Conservation (phyloP, 1,284 basidiomycete species). For the Trichosporon faecale region DNA sequence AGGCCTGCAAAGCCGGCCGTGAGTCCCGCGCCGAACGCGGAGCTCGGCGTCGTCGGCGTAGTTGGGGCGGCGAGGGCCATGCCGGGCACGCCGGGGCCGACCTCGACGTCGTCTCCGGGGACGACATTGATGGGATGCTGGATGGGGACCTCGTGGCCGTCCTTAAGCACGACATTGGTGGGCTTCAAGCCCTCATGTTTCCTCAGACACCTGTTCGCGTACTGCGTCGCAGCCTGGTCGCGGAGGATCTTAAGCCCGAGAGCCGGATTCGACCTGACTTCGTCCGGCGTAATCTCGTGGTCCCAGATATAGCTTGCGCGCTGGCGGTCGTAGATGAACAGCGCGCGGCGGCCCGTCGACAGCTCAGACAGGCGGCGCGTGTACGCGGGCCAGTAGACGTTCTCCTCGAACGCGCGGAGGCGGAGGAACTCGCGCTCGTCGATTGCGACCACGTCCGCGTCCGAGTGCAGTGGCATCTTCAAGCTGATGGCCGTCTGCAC, state of each 20-base stretch:
- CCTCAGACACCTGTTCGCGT: not conserved
- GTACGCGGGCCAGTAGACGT: slow-evolving; percentile 7
- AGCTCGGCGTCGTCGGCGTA: not conserved
- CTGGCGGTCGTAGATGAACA: slow-evolving; percentile 3
- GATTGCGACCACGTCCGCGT: not conserved
- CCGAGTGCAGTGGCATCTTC: not conserved
- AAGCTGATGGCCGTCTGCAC: not conserved
- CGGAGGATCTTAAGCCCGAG: not conserved
- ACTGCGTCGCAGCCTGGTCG: slow-evolving; percentile 7
- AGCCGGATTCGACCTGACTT: not conserved
- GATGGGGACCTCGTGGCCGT: not conserved
- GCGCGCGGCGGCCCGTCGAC: not conserved
- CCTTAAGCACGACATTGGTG: not conserved
- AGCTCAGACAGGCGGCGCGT: not conserved
- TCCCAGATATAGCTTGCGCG: slow-evolving; percentile 2
- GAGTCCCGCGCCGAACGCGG: not conserved
- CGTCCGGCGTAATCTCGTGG: slow-evolving; percentile 6
- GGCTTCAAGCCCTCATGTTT: not conserved
- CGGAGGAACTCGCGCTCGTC: slow-evolving; percentile 9
- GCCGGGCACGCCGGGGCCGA: slow-evolving; percentile 3
- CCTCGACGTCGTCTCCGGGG: slow-evolving; percentile 4
- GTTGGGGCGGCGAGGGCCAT: not conserved
- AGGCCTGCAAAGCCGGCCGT: not conserved
- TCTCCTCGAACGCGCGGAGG: slow-evolving; percentile 1
- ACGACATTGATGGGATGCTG: slow-evolving; percentile 6